Evolutionary conservation across 805 yeast species (phyloP).

Genomic region (Hanseniaspora singularis): DNA sequence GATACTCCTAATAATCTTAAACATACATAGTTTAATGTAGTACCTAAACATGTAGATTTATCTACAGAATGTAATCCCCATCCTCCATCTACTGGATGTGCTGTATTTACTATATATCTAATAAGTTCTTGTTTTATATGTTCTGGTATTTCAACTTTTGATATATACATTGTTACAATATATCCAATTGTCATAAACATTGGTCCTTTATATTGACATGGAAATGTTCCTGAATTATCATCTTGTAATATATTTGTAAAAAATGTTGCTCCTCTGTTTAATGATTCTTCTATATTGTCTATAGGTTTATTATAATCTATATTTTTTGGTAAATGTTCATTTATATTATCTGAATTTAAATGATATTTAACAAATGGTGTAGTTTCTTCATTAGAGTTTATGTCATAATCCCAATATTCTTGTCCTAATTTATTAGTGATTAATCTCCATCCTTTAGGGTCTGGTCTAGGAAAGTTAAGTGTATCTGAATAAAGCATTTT

Average conservation of each 20-base stretch:
- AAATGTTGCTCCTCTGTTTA: slow-evolving; percentile 63
- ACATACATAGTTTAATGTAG: slow-evolving; percentile 73
- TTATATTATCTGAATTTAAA: slow-evolving; percentile 32
- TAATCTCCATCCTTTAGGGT: slow-evolving; percentile 63
- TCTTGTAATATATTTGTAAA: slow-evolving; percentile 55
- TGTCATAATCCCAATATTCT: slow-evolving; percentile 65
- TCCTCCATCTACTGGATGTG: slow-evolving; percentile 99
- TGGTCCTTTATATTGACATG: slow-evolving; percentile 92
- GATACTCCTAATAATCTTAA: slow-evolving; percentile 69
- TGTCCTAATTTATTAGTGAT: slow-evolving; percentile 55
- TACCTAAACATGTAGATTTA: slow-evolving; percentile 91
- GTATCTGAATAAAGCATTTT: slow-evolving; percentile 50
- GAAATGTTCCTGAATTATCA: slow-evolving; percentile 67
- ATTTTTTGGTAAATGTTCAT: slow-evolving; percentile 29
- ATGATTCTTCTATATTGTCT: slow-evolving; percentile 44
- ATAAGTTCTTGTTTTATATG: slow-evolving; percentile 57
- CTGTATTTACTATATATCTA: slow-evolving; percentile 76
- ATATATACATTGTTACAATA: slow-evolving; percentile 59
- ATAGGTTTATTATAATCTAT: slow-evolving; percentile 20
- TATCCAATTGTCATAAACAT: slow-evolving; percentile 94
- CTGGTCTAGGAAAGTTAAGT: slow-evolving; percentile 56
- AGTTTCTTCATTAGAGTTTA: slow-evolving; percentile 28
- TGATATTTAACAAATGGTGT: slow-evolving; percentile 46
- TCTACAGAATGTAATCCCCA: slow-evolving; percentile 95
- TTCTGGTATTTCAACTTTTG: slow-evolving; percentile 56